Base-by-base conservation (phyloP, 108 stramenopile genomes). In the Conticribra guillardii region DNA sequence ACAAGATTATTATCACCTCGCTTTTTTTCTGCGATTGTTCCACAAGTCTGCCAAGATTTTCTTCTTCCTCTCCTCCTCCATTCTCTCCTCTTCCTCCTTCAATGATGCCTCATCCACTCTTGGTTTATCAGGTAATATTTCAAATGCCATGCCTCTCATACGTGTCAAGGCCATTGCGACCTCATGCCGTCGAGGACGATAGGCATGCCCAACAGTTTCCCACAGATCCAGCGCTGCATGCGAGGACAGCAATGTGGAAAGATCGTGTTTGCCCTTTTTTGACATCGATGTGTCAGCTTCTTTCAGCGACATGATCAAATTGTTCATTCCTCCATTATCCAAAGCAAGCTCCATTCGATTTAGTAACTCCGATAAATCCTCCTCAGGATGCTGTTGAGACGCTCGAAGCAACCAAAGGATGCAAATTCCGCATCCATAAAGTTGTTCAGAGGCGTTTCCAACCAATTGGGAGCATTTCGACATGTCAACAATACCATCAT, bases 391-490 rank as follows among this genome's bases (percentile, higher is more conserved):
- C 48, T 60, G 60, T 15, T 59, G 64, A 41, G 88, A 74, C 37
- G 73, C 56, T 59, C 79, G 75, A 7, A 95, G 45, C 18, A 95
- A 73, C 91, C 89, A 91, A 3, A 84, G 37, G 1, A 84, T 74
- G 62, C 89, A 90, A n/a, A 92, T 61, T 15, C 91, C 94, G 59
- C 86, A 85, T 26, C 87, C 89, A 70, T 84, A 95, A 4, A 95
- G 64, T 56, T 95, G 94, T 47, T 82, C 76, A 0, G 80, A 69
- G 21, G 84, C 88, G 69, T 75, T 79, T 1, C 88, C 91, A 24
- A 92, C 23, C 27, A 95, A 73, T 79, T 95, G 94, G 45, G 89
- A 87, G 22, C 88, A 86, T 65, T 87, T 70, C 27, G 91, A 89
- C 83, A 90, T 84, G 74, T 95, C 94, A 41, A 88, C 85, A 54